Conservation (phyloP, 2,329 filamentous ascomycete species). For the Neonectria punicea region DNA sequence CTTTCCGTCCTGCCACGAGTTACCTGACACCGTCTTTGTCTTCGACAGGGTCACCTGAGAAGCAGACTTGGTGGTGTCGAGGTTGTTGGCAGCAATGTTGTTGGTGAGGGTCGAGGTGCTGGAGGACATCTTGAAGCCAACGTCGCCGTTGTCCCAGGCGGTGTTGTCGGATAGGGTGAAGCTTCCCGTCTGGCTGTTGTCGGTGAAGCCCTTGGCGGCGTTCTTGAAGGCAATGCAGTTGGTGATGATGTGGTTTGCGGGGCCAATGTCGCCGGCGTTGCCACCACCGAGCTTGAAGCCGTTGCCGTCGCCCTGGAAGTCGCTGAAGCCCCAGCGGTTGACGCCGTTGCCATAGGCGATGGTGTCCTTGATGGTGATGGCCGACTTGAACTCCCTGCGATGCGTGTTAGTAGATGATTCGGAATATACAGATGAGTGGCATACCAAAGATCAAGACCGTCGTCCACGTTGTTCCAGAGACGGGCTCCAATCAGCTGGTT, state of each 20-base stretch:
- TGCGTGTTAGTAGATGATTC: background rate
- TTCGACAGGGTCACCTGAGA: slow-evolving; percentile 41
- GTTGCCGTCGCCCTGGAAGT: slow-evolving; percentile 59
- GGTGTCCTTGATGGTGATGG: slow-evolving; percentile 56
- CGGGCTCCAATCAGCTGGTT: slow-evolving; percentile 57
- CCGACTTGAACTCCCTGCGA: slow-evolving; percentile 49
- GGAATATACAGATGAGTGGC: background rate
- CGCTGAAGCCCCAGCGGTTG: slow-evolving; percentile 55
- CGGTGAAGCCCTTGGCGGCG: slow-evolving; percentile 57
- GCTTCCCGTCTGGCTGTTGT: slow-evolving; percentile 56
- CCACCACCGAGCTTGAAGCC: slow-evolving; percentile 59
- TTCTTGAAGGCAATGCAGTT: slow-evolving; percentile 59
- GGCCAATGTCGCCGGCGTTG: slow-evolving; percentile 47
- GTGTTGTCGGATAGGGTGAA: slow-evolving; percentile 55
- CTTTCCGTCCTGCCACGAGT: slow-evolving; percentile 53
- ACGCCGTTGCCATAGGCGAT: slow-evolving; percentile 59
- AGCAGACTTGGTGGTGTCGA: slow-evolving; percentile 38
- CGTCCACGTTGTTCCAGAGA: slow-evolving; percentile 63
- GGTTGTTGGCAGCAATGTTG: slow-evolving; percentile 50
- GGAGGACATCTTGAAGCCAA: slow-evolving; percentile 52
- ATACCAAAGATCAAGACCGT: slow-evolving; percentile 49
- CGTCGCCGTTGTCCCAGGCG: slow-evolving; percentile 57
- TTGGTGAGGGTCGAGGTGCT: slow-evolving; percentile 47
- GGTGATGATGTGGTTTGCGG: slow-evolving; percentile 55
- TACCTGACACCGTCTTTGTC: slow-evolving; percentile 46